Evolutionary conservation across 352 stramenopile species (phyloP), one percentile per base, ranked within the genome.

Genomic region (Peronospora belbahrii): DNA sequence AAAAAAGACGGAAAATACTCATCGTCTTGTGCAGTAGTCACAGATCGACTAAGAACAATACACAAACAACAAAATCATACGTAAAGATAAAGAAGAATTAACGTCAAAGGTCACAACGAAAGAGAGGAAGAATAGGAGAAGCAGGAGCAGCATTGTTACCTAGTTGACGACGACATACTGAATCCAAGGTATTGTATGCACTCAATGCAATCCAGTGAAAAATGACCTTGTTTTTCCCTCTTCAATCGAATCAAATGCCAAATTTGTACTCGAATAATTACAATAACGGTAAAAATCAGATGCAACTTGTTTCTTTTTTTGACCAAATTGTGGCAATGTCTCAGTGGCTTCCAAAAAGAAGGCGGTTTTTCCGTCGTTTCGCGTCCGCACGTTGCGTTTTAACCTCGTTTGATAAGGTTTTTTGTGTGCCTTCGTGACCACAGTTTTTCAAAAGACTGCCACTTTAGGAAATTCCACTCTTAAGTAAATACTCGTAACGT

Each of bases 1-100:
- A 88, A 61, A 40, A 86, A 71, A 13, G 74, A 74, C 25, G 77
- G 77, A 38, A 88, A 88, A 59, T 82, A 88, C 35, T 88, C 77
- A 20, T 88, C 74, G 14, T 88, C 77, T 48, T 61, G 59, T 1
- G 52, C 56, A 35, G 58, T 52, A 27, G 47, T 54, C 9, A 72
- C 35, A n/a, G 52, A 25, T 46, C 58, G 50, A 32, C 55, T 58
- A 9, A 8, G 10, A 18, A 44, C 19, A 1, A 43, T 36, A 31
- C 6, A 38, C 1, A 8, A 18, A 7, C 1, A 46, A n/a, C n/a
- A n/a, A n/a, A n/a, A n/a, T n/a, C n/a, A n/a, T n/a, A n/a, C n/a
- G n/a, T n/a, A n/a, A n/a, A n/a, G n/a, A n/a, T n/a, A n/a, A n/a
- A n/a, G n/a, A 18, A 44, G 45, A 9, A 37, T 8, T 23, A 11